Evolutionary conservation across 2,329 filamentous ascomycete genomes (phyloP), one percentile per base, ranked within the genome.

Genomic region (Arthroderma uncinatum): DNA sequence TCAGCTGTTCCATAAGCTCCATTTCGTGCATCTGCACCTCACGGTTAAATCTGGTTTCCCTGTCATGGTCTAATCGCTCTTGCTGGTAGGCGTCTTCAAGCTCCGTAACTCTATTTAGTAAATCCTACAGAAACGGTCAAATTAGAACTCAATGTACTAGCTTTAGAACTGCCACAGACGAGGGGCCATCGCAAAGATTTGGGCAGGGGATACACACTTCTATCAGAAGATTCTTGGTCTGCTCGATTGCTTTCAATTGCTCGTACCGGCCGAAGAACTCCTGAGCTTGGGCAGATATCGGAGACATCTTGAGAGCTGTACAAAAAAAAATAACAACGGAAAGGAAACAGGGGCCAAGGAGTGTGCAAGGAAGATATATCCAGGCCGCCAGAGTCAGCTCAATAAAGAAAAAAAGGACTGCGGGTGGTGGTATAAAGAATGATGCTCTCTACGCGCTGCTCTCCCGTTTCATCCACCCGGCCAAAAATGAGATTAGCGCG

Each of bases 161-260:
- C 25, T 33, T 34, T n/a, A 12, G 14, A 30, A 50, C 33, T 50
- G n/a, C 7, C 7, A 4, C 6, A 14, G 33, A 16, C 4, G 8
- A 50, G 25, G n/a, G 12, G n/a, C n/a, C 25, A 50, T 19, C 12
- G 40, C 8, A 3, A 40, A 37, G 19, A 30, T 33, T 16, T 10
- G 39, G 50, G 16, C 39, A 50, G 47, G 33, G 50, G 25, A 8
- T 12, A 55, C 57, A 37, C 68, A 78, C 76, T 67, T 77, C 73
- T 59, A 78, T 77, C 47, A 78, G 67, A 54, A 70, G 68, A 64
- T 77, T 74, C 62, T 76, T 78, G 56, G 70, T 70, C 50, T 76
- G 68, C 61, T 78, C 76, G 58, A 75, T 64, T 28, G 68, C 64
- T 56, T 70, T 70, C 56, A 78, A 61, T 58, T 73, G 69, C 59